These are phyloP conservation scores for Smithsoniella earleae DNA, from an alignment of 163 green algal species.

Conservation along the genomic window DNA sequence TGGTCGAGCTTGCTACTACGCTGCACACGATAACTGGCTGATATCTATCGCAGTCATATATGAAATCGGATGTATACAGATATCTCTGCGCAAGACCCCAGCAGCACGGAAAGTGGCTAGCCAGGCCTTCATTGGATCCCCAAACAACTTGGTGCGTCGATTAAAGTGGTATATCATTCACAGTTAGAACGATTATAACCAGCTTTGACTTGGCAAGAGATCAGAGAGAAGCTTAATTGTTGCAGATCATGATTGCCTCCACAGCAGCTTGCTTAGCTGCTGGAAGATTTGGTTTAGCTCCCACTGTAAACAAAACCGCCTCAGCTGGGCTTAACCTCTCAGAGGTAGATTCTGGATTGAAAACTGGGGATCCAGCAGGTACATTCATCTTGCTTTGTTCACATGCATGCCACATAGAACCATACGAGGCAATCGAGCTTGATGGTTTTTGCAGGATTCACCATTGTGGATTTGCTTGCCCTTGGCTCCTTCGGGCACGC, in stretches of 20 bases:
- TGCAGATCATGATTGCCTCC: conserved; percentile 73
- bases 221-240: background rate
- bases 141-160: conserved; percentile 30
- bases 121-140: conserved; percentile 33
- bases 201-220: background rate
- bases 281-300: conserved; percentile 82
- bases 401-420: conserved; percentile 11
- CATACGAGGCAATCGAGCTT: background rate
- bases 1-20: background rate
- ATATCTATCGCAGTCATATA: background rate
- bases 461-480: conserved; percentile 69
- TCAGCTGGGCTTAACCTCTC: conserved; percentile 67
- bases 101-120: background rate
- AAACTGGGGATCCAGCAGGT: conserved; percentile 58
- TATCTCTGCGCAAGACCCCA: background rate
- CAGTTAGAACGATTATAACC: background rate
- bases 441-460: conserved; percentile 68
- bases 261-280: conserved; percentile 65
- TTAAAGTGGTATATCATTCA: background rate
- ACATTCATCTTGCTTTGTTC: conserved; percentile 8
- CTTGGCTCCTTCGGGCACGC: conserved; percentile 72
- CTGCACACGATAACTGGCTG: background rate
- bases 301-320: conserved; percentile 65
- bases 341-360: conserved; percentile 47
- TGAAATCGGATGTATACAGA: background rate